A percentile compares a stretch with the other conserved stretches of the same genome.
Conservation (phyloP, 2,329 filamentous ascomycete genomes). For the Calonectria hawksworthii region DNA sequence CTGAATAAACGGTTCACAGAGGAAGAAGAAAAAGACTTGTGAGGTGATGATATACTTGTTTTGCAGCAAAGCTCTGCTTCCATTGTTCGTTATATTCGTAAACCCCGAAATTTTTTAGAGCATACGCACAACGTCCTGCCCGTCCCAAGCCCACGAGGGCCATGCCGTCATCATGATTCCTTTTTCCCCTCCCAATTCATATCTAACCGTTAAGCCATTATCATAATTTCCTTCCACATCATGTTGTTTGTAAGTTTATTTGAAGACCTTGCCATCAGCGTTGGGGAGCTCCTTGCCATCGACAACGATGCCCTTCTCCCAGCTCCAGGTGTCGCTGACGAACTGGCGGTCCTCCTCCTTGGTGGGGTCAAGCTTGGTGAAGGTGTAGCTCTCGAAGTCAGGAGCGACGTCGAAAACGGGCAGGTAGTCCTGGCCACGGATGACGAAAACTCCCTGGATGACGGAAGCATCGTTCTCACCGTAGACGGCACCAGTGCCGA, state of each 20-base stretch:
- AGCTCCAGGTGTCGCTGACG: conserved; percentile 89
- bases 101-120: conserved; percentile 34
- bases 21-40: not conserved
- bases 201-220: conserved; percentile 52
- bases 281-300: conserved; percentile 91
- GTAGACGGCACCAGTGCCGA: conserved; percentile 91
- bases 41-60: not conserved
- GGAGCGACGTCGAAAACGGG: conserved; percentile 97
- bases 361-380: conserved; percentile 94
- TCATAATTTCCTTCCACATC: conserved; percentile 44
- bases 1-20: not conserved
- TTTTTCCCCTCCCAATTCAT: conserved; percentile 45
- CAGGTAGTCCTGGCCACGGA: conserved; percentile 89
- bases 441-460: conserved; percentile 93
- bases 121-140: conserved; percentile 38
- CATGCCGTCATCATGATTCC: conserved; percentile 47
- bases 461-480: conserved; percentile 90
- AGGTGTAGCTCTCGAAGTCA: conserved; percentile 96
- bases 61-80: conserved; percentile 30
- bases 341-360: conserved; percentile 89
- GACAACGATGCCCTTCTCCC: conserved; percentile 86
- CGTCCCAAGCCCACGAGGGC: conserved; percentile 40
- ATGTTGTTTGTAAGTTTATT: conserved; percentile 71
- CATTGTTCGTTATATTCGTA: conserved; percentile 38
- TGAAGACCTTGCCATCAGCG: conserved; percentile 98